These are phyloP conservation scores for Cronartium quercuum DNA, from an alignment of 1,284 basidiomycete species.

Conservation along the genomic window DNA sequence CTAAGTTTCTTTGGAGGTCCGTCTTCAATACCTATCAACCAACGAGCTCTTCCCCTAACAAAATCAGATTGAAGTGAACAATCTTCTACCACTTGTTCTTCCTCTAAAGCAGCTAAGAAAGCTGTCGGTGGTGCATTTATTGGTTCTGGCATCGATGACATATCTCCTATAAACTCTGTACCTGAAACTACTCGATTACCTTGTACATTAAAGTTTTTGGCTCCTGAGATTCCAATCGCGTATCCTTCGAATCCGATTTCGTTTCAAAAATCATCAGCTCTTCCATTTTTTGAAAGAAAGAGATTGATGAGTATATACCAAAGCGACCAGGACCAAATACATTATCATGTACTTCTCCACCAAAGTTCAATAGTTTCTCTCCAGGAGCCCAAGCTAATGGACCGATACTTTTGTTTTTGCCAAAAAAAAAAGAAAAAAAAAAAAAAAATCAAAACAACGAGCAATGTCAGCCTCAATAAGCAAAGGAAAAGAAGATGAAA, in stretches of 20 bases:
- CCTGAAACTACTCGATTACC: constrained; percentile 24
- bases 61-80: constrained; percentile 30
- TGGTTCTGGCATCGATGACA: constrained; percentile 21
- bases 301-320: constrained; percentile 7
- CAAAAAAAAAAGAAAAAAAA: too few relatives aligned
- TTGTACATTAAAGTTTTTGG: constrained; percentile 14
- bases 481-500: neutral
- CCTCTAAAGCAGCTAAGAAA: constrained; percentile 26
- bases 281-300: neutral
- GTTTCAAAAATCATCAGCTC: too few relatives aligned
- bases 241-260: too few relatives aligned
- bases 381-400: constrained; percentile 19
- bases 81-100: constrained; percentile 14
- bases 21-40: constrained; percentile 32
- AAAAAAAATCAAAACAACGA: too few relatives aligned
- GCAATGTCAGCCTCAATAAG: neutral
- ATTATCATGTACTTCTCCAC: constrained; percentile 33
- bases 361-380: constrained; percentile 9
- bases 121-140: constrained; percentile 33
- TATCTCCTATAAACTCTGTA: constrained; percentile 21
- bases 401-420: constrained; percentile 19
- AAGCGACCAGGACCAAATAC: constrained; percentile 34
- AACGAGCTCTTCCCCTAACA: constrained; percentile 8
- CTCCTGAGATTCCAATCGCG: constrained; percentile 33
- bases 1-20: constrained; percentile 19